Evolutionary conservation across 1,139 yeast species (phyloP), one percentile per base, ranked within the genome.

Genomic region (Pichia sp.): DNA sequence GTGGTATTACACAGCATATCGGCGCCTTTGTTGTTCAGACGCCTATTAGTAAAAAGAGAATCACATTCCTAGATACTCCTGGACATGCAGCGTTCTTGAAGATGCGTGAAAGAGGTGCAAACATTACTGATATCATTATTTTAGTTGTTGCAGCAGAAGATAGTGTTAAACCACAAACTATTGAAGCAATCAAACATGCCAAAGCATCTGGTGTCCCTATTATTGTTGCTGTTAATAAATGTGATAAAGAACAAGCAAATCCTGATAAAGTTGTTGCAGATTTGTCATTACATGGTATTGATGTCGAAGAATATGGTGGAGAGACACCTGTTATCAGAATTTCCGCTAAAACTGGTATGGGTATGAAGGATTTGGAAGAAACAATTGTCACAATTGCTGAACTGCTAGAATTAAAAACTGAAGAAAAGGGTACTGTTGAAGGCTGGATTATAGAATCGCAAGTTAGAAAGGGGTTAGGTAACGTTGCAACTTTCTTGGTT

Each of bases 61-160:
- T 92, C 55, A 90, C 97, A 0, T 90, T 92, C 56, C 72, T 92
- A 54, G 99, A 92, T 65, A 92, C 99, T 0, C 99, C 99, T 0
- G 99, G 99, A 0, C 99, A 92, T 67, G 95, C 97, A 15, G 98
- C 97, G 0, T 92, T 92, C 62, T 72, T 92, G 56, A 89, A 89
- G 59, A 90, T 92, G 96, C 78, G 99, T 57, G 95, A 92, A 68
- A 76, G 99, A 57, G 98, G 98, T 41, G 97, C 98, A 0, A 82
- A 81, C 57, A 80, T 90, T 43, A 92, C 99, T 0, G 99, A 92
- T 70, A 84, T 92, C 49, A 88, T 92, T 37, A 78, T 92, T 44
- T 72, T 92, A 51, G 97, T 92, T 11, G 96, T 92, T n/a, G 97
- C 98, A 1, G 96, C 96, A 1, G 97, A 92, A 66, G 99, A 92